Evolutionary conservation across 2,329 filamentous ascomycete genomes (phyloP), one percentile per base, ranked within the genome.

Genomic region (Aspergillus fijiensis): DNA sequence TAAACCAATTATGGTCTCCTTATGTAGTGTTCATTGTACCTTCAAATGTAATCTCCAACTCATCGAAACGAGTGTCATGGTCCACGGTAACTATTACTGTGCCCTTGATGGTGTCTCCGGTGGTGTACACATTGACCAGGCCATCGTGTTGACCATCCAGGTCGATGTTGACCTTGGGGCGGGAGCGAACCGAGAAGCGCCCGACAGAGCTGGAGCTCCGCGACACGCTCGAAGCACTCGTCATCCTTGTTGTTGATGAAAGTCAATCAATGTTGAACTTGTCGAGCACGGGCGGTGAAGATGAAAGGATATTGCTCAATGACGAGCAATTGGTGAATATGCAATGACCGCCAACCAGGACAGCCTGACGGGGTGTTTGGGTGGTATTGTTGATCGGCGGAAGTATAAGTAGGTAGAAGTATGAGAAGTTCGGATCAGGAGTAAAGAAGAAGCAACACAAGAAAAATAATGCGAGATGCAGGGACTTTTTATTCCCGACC

Each of bases 31-130:
- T 16, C 9, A 1, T 35, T 75, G 63, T 70, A 83, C 84, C 85
- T 63, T 84, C 77, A 58, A 87, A 84, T 3, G 82, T 78, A 65
- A 88, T 85, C 31, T 84, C 80, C 42, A 87, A 73, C 9, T 84
- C 79, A 51, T 87, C 84, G 66, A 87, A 87, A 39, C 75, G 74
- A 3, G 78, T 84, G 54, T 86, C 83, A 51, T 77, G 73, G n/a
- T 77, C 73, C 3, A 81, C 76, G 23, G 76, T 79, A 57, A 88
- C 77, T 19, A 72, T 77, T 5, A 83, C 81, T 27, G 76, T 78
- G 12, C 85, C 85, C 58, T 85, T 77, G 57, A 87, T 81, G 52
- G 76, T 78, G 66, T 87, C 85, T 66, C 83, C 76, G 7, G 84
- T 87, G 2, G 84, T 86, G 67, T 82, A 86, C 35, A 80, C 79